A percentile compares a stretch with the other conserved stretches of the same genome.
Evolutionary conservation across 257 asterid genomes (phyloP).

Genomic region (Voacanga thouarsii): DNA sequence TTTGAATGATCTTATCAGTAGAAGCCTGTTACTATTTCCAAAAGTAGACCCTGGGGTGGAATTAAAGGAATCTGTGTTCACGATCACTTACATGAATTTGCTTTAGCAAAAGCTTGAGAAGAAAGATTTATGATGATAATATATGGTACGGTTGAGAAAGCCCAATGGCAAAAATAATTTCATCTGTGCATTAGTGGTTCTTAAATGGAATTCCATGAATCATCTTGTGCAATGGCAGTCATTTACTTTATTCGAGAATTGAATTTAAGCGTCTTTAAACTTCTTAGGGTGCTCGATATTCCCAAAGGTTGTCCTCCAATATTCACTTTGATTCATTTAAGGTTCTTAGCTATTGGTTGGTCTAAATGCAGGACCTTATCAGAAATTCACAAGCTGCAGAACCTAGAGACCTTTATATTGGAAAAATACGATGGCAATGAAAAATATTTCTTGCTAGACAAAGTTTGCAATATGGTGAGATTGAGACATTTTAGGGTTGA

Average conservation of each 20-base stretch:
- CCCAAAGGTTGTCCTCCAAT: not conserved
- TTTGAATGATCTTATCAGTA: slow-evolving; percentile 18
- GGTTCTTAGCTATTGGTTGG: not conserved
- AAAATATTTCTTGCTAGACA: not conserved
- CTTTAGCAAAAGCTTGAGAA: slow-evolving; percentile 10
- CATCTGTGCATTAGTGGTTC: not conserved
- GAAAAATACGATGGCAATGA: too few relatives aligned
- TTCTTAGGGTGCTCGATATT: slow-evolving; percentile 20
- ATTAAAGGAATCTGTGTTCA: not conserved
- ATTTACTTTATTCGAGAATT: not conserved
- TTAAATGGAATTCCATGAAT: not conserved
- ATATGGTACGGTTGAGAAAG: not conserved
- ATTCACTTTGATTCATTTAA: slow-evolving; percentile 10
- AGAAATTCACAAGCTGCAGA: not conserved
- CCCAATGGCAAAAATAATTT: too few relatives aligned
- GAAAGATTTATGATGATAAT: not conserved
- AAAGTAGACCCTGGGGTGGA: not conserved
- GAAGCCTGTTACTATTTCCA: slow-evolving; percentile 15
- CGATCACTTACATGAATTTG: slow-evolving; percentile 14
- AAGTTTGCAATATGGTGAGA: not conserved
- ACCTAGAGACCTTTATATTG: not conserved
- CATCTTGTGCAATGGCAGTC: not conserved
- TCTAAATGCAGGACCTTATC: not conserved
- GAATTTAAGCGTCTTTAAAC: slow-evolving; percentile 8
- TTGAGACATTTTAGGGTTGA: not conserved